Evolutionary conservation across 306 rosid species (phyloP).

Genomic region (Cucurbita pepo): DNA sequence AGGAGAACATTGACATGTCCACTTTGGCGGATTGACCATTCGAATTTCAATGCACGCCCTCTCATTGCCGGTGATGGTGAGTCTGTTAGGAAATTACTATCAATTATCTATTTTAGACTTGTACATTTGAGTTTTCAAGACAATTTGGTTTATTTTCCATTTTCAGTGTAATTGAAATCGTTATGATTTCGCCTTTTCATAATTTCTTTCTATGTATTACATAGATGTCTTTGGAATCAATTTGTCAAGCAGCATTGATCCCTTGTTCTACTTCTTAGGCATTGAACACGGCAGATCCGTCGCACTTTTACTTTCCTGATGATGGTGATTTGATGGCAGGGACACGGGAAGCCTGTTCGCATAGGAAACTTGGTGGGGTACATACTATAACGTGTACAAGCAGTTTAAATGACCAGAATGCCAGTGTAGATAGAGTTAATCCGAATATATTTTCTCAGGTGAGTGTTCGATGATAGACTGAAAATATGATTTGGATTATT

Average conservation of each 20-base stretch:
- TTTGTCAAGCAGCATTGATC: background rate
- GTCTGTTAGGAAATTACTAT: background rate
- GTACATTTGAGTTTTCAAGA: background rate
- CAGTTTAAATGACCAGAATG: constrained; percentile 22
- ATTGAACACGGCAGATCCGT: background rate
- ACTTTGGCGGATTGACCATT: constrained; percentile 25
- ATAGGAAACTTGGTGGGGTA: constrained; percentile 17
- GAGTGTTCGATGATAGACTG: constrained; percentile 18
- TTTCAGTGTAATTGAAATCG: background rate
- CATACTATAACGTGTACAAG: constrained; percentile 17
- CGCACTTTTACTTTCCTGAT: background rate
- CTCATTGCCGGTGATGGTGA: constrained; percentile 28
- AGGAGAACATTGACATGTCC: constrained; percentile 34
- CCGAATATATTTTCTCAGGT: constrained; percentile 25
- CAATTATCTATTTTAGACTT: background rate
- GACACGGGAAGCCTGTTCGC: constrained; percentile 32
- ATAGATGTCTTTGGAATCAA: background rate
- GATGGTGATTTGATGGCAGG: constrained; percentile 27
- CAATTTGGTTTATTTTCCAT: background rate
- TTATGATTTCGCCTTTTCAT: background rate
- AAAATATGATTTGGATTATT: background rate
- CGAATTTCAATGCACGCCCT: constrained; percentile 17
- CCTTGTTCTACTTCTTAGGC: background rate
- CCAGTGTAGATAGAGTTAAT: constrained; percentile 11
- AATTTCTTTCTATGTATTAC: background rate